Conservation (phyloP, 2,329 filamentous ascomycete species). For the Monilinia laxa region DNA sequence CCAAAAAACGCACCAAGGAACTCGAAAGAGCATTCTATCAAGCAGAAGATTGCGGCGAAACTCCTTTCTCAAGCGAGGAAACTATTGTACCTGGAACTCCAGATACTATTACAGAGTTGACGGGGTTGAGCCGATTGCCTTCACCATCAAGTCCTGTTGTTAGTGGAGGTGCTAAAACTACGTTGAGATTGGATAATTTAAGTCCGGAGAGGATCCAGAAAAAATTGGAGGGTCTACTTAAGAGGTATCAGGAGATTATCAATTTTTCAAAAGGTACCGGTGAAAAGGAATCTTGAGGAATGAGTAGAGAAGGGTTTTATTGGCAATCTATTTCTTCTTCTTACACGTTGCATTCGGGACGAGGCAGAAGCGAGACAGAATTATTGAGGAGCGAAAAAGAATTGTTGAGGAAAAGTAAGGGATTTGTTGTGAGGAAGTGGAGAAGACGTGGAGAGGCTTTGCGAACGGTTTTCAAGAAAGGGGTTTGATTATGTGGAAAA, state of each 20-base stretch:
- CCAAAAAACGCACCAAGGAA: neutral
- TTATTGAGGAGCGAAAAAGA: constrained; percentile 14
- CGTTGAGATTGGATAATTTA: neutral
- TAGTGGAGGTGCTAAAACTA: neutral
- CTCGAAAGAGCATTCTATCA: neutral
- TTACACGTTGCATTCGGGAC: constrained; percentile 2
- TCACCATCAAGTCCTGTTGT: neutral
- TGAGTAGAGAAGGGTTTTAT: constrained; percentile 17
- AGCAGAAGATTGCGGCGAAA: constrained; percentile 8
- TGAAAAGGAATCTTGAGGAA: neutral
- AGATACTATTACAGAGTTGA: neutral
- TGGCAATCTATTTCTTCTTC: constrained; percentile 15
- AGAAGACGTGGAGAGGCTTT: neutral
- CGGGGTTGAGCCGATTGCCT: neutral
- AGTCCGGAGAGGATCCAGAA: neutral
- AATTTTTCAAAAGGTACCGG: neutral
- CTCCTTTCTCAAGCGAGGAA: constrained; percentile 16
- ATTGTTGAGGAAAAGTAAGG: constrained; percentile 9
- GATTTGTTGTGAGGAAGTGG: constrained; percentile 12
- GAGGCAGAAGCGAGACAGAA: neutral
- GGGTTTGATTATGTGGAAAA: too few relatives aligned
- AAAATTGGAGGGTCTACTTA: constrained; percentile 1
- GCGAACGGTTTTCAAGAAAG: too few relatives aligned
- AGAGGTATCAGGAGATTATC: constrained; percentile 7
- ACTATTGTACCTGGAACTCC: constrained; percentile 13